Evolutionary conservation across 345 rosid species (phyloP).

Genomic region (Triadica sebifera): DNA sequence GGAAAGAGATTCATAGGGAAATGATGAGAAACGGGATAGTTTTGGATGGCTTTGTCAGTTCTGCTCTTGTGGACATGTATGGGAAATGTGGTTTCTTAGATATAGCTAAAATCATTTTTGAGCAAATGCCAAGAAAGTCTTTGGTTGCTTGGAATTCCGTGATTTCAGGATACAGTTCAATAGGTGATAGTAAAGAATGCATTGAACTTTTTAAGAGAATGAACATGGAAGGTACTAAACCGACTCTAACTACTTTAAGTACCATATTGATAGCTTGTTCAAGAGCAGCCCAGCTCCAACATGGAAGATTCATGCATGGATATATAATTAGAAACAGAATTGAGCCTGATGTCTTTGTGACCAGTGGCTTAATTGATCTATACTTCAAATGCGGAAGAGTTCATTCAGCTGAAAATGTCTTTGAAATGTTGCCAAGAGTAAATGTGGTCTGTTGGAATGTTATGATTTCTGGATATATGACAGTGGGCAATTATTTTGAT

Average conservation of each 20-base stretch:
- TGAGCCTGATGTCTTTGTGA: conserved; percentile 37
- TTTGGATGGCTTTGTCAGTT: conserved; percentile 48
- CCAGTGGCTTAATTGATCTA: conserved; percentile 48
- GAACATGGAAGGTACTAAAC: conserved; percentile 47
- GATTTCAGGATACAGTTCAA: conserved; percentile 46
- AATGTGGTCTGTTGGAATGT: conserved; percentile 51
- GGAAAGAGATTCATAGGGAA: conserved; percentile 54
- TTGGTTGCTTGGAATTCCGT: conserved; percentile 67
- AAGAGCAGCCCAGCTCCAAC: conserved; percentile 47
- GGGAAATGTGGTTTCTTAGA: conserved; percentile 61
- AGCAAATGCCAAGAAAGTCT: conserved; percentile 40
- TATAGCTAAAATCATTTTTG: conserved; percentile 53
- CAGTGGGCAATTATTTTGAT: conserved; percentile 45
- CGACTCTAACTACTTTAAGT: conserved; percentile 57
- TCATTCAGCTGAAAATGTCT: conserved; percentile 48
- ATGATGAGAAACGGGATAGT: conserved; percentile 31
- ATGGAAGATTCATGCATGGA: conserved; percentile 57
- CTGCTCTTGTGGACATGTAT: conserved; percentile 78
- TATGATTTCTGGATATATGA: conserved; percentile 62
- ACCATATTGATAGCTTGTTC: conserved; percentile 55
- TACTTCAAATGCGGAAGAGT: conserved; percentile 64
- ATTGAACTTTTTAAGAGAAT: conserved; percentile 52
- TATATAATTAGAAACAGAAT: conserved; percentile 43
- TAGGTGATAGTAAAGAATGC: conserved; percentile 52
- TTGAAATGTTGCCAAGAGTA: conserved; percentile 31